Evolutionary conservation across 2,329 filamentous ascomycete species (phyloP).

Genomic region (Beauveria sp.): DNA sequence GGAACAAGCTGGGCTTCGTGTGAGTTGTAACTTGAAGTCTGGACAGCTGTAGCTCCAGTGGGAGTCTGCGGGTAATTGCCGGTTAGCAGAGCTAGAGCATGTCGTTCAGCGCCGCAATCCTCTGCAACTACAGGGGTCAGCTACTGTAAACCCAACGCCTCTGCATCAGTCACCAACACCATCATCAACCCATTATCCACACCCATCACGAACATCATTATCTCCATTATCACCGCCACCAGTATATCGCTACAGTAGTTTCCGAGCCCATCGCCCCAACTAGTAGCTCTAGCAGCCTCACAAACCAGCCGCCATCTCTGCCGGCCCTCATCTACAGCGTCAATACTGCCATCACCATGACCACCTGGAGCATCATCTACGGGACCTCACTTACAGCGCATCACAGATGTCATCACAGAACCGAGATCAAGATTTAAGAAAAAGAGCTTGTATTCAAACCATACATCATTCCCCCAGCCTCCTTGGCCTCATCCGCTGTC

Average conservation of each 20-base stretch:
- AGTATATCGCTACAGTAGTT: not conserved
- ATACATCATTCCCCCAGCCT: too few relatives aligned
- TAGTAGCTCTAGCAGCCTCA: too few relatives aligned
- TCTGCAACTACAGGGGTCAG: not conserved
- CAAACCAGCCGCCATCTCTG: not conserved
- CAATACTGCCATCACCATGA: not conserved
- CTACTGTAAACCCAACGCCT: not conserved
- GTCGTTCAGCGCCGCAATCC: not conserved
- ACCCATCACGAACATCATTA: not conserved
- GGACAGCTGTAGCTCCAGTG: not conserved
- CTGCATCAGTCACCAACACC: not conserved
- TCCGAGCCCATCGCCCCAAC: not conserved
- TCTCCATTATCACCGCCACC: not conserved
- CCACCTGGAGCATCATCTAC: too few relatives aligned
- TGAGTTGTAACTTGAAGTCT: not conserved
- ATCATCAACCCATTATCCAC: not conserved
- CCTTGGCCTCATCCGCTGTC: too few relatives aligned
- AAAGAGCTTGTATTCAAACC: too few relatives aligned
- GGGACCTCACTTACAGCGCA: too few relatives aligned
- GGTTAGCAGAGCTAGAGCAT: not conserved
- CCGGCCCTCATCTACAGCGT: not conserved
- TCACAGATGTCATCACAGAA: too few relatives aligned
- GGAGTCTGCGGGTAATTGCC: not conserved
- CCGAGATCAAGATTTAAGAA: too few relatives aligned
- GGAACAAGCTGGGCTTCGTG: not conserved